These are phyloP conservation scores for Cucurbitaria berberidis DNA, from an alignment of 2,329 filamentous ascomycete genomes.

Conservation along the genomic window DNA sequence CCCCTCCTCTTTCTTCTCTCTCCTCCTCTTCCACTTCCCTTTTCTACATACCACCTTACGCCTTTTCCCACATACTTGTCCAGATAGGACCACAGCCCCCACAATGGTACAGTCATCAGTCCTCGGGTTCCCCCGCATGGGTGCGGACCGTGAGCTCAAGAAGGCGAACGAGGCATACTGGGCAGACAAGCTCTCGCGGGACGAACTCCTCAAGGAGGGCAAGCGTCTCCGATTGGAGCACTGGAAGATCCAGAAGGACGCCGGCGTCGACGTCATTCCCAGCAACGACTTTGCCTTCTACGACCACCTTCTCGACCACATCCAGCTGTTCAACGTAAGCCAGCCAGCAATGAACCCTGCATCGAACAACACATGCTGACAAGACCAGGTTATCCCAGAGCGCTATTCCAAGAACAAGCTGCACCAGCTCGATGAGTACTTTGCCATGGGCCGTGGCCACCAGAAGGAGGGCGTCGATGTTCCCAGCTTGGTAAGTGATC, in stretches of 20 bases:
- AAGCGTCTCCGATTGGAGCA: conserved; percentile 96
- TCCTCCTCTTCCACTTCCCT: conserved; percentile 18
- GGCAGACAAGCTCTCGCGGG: conserved; percentile 91
- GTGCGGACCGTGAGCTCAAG: conserved; percentile 98
- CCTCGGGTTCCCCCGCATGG: conserved; percentile 99
- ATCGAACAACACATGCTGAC: conserved; percentile 19
- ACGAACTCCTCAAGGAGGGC: conserved; percentile 89
- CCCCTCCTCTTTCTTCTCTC: too few relatives aligned
- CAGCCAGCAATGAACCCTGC: conserved; percentile 25
- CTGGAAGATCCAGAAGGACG: conserved; percentile 99
- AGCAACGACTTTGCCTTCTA: conserved; percentile 99
- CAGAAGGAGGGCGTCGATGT: conserved; percentile 95
- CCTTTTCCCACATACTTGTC: conserved; percentile 13
- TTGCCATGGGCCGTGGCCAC: conserved; percentile 98
- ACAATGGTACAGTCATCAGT: conserved; percentile 68
- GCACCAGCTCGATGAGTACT: conserved; percentile 92
- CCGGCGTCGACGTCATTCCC: conserved; percentile 95
- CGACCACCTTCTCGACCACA: conserved; percentile 96
- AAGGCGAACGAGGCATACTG: conserved; percentile 99
- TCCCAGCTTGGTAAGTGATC: conserved; percentile 69
- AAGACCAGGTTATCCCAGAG: conserved; percentile 80
- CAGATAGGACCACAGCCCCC: conserved; percentile 23
- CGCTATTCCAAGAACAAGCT: conserved; percentile 92
- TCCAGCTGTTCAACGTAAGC: conserved; percentile 93
- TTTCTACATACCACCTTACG: conserved; percentile 5